Conservation (phyloP, 306 rosid genomes). For the Cyamopsis tetragonoloba region DNA sequence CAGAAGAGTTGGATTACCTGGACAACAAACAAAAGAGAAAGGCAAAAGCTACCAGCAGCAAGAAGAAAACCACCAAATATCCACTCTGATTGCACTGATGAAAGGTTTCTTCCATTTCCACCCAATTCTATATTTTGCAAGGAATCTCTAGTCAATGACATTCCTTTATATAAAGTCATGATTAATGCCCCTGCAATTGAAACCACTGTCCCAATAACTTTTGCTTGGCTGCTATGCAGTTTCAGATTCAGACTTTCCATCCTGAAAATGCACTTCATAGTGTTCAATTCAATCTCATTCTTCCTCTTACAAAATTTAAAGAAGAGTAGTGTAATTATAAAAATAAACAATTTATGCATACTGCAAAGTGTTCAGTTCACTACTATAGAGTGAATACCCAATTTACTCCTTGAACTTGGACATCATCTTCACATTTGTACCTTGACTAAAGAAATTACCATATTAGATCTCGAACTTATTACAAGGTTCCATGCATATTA, state of each 20-base stretch:
- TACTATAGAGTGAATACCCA: too few relatives aligned
- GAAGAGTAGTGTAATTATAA: not conserved
- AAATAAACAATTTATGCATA: too few relatives aligned
- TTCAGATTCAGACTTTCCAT: slow-evolving; percentile 44
- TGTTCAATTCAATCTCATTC: too few relatives aligned
- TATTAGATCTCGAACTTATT: too few relatives aligned
- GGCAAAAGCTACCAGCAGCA: slow-evolving; percentile 19
- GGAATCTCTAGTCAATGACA: slow-evolving; percentile 4
- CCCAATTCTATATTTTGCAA: not conserved
- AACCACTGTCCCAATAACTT: slow-evolving; percentile 39
- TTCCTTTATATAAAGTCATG: slow-evolving; percentile 45
- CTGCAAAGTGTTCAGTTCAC: too few relatives aligned
- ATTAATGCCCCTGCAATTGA: slow-evolving; percentile 47
- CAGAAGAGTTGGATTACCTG: slow-evolving; percentile 27
- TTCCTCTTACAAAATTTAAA: not conserved
- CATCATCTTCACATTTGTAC: too few relatives aligned
- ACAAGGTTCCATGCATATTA: too few relatives aligned
- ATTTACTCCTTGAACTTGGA: too few relatives aligned
- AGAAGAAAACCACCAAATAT: slow-evolving; percentile 44
- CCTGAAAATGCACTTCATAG: slow-evolving; percentile 18
- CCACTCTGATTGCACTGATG: slow-evolving; percentile 29
- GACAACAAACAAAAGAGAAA: slow-evolving; percentile 29
- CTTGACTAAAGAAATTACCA: too few relatives aligned
- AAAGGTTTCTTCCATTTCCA: not conserved
- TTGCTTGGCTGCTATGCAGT: slow-evolving; percentile 36